These are phyloP conservation scores for Dissophora globulifera DNA, from an alignment of 192 early-diverging fungal genomes.

Conservation along the genomic window DNA sequence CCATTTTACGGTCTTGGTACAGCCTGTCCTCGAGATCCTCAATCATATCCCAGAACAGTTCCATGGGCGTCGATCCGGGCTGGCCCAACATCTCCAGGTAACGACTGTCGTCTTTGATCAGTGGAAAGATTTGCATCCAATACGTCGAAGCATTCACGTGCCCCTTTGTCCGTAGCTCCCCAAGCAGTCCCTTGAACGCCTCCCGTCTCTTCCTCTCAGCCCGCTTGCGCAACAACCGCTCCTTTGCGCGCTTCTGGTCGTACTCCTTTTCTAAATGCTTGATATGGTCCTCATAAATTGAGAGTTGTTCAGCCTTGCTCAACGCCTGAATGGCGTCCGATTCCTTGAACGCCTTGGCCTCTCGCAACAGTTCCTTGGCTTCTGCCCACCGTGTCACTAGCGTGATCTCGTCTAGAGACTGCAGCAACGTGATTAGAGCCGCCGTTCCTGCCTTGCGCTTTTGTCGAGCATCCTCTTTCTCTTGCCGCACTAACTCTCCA, in stretches of 20 bases:
- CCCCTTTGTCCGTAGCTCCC: conserved; percentile 64
- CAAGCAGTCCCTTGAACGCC: conserved; percentile 74
- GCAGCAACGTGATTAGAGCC: conserved; percentile 65
- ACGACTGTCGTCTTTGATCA: conserved; percentile 74
- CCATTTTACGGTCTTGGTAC: conserved; percentile 71
- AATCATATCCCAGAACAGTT: conserved; percentile 93
- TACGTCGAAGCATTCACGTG: conserved; percentile 75
- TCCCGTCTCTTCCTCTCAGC: conserved; percentile 81
- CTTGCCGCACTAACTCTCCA: conserved; percentile 68
- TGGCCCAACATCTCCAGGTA: conserved; percentile 81
- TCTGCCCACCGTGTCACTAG: conserved; percentile 67
- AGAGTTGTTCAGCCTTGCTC: conserved; percentile 84
- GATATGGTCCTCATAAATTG: conserved; percentile 84
- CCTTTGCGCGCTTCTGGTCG: conserved; percentile 56
- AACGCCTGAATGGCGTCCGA: conserved; percentile 68
- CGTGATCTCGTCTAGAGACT: conserved; percentile 68
- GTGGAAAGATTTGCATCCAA: conserved; percentile 89
- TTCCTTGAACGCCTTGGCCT: conserved; percentile 62
- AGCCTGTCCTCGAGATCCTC: conserved; percentile 82
- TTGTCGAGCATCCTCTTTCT: conserved; percentile 73
- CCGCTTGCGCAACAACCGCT: conserved; percentile 59
- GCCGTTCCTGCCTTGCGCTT: conserved; percentile 71
- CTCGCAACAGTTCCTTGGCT: conserved; percentile 61
- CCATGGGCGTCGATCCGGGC: conserved; percentile 86
- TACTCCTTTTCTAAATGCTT: conserved; percentile 70